Evolutionary conservation across 345 rosid species (phyloP).

Genomic region (Eutrema heterophyllum): DNA sequence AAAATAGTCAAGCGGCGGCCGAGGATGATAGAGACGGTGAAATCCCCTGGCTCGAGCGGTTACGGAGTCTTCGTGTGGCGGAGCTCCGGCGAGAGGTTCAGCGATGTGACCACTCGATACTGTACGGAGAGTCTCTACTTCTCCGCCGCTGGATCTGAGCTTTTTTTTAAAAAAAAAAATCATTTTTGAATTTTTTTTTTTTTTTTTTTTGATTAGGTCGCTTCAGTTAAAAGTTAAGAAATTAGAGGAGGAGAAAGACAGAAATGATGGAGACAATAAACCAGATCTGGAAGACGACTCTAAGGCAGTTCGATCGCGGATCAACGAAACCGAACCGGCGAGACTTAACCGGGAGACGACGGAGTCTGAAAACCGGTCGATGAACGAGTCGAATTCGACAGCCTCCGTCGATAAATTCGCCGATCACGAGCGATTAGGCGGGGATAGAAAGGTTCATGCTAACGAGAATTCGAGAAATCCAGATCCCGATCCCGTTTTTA

Average conservation of each 20-base stretch:
- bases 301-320: neutral
- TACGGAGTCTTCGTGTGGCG: constrained; percentile 50
- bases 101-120: constrained; percentile 61
- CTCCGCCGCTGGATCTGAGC: constrained; percentile 37
- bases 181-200: neutral
- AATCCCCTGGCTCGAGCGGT: constrained; percentile 57
- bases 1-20: neutral
- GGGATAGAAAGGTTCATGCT: constrained; percentile 11
- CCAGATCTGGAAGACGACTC: constrained; percentile 30
- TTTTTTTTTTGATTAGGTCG: constrained; percentile 33
- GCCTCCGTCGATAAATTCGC: constrained; percentile 38
- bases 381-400: constrained; percentile 73
- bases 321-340: constrained; percentile 9
- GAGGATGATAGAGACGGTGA: constrained; percentile 19
- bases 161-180: neutral
- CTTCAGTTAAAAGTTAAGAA: constrained; percentile 35
- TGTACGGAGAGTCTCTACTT: constrained; percentile 35
- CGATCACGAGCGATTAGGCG: constrained; percentile 13
- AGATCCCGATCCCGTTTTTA: constrained; percentile 36
- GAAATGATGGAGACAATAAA: constrained; percentile 12
- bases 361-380: constrained; percentile 57
- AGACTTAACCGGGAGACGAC: constrained; percentile 13
- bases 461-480: constrained; percentile 23
- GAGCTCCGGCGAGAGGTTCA: constrained; percentile 66
- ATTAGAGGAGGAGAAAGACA: constrained; percentile 28